Evolutionary conservation across 495 filamentous ascomycete species (phyloP), one percentile per base, ranked within the genome.

Genomic region (Penicillium longicatenatum): DNA sequence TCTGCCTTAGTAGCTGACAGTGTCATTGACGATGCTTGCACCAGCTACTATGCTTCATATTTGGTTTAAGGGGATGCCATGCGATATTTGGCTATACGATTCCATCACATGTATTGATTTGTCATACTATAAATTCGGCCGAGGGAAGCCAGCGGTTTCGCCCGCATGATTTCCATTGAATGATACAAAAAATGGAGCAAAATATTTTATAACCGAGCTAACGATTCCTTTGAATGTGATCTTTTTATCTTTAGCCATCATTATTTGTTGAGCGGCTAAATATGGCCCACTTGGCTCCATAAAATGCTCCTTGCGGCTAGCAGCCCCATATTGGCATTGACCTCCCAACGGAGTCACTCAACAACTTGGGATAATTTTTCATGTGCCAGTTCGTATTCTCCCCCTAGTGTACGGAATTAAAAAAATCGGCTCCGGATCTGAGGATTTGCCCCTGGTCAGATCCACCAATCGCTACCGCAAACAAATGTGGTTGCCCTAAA

Each of bases 241-340:
- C 37, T 6, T 39, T 35, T 16, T n/a, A 39, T 39, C 16, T n/a
- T 17, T 35, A 14, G 12, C 10, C 31, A 14, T 11, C 8, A 39
- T 39, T 39, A 39, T 39, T 39, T 39, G 37, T 39, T 39, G 37
- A 39, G 37, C 37, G 37, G 37, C 37, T 39, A 39, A n/a, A n/a
- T n/a, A 12, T 39, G 37, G 16, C 14, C 37, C 37, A 39, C 43
- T 46, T 0, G 43, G 43, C 19, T 16, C 43, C 37, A 39, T 39
- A 17, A 46, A 21, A 46, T 1, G 0, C 43, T 35, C 48, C 48
- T 50, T 50, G 1, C 48, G 19, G 48, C 48, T 50, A 50, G 48
- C 16, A 29, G 26, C 48, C 17, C 48, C 48, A 50, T 50, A 19
- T 50, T 17, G 48, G 22, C 48, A 19, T 50, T 37, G 5, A 37